Evolutionary conservation across 192 early-diverging fungal species (phyloP), one percentile per base, ranked within the genome.

Genomic region (Umbelopsis isabellina): DNA sequence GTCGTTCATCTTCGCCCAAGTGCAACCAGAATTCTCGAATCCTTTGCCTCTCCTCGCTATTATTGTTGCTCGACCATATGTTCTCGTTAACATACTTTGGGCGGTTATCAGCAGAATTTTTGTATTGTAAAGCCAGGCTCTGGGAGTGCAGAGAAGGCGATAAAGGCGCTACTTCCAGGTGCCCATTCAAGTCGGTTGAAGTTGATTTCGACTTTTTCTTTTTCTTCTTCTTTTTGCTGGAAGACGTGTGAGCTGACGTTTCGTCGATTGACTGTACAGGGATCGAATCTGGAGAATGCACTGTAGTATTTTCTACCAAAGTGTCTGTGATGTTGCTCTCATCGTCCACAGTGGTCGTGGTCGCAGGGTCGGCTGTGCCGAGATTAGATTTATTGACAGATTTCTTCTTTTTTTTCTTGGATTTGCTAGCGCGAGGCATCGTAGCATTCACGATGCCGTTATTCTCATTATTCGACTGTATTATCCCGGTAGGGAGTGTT

Each of bases 11-110:
- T 76, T 95, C 93, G 27, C 89, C 85, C 10, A 95, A 80, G 45
- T 89, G 86, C 58, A 93, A 80, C 93, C 93, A 95, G 77, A 94
- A 95, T 68, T 93, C 91, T 46, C 92, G 82, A 70, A 95, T 93
- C 49, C 91, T 84, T 66, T 88, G 86, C 25, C 90, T 83, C 68
- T 95, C 93, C 75, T 93, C 89, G 71, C 90, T 90, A 35, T 85
- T 88, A 65, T 80, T 89, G 71, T 86, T 86, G 85, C 91, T 91
- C 35, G 91, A 87, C 71, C 86, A 75, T 77, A 84, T 47, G 71
- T 48, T 74, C 72, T 85, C 70, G 41, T 78, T 72, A 44, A 66
- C 58, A 51, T 74, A 77, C 65, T 79, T 77, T 41, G 27, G 61
- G 46, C 58, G 52, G 46, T 49, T 65, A 70, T 33, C 45, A 65